phyloP scores from a whole-genome alignment of 1,284 basidiomycete species.

The Ganoderma lucidum region DNA sequence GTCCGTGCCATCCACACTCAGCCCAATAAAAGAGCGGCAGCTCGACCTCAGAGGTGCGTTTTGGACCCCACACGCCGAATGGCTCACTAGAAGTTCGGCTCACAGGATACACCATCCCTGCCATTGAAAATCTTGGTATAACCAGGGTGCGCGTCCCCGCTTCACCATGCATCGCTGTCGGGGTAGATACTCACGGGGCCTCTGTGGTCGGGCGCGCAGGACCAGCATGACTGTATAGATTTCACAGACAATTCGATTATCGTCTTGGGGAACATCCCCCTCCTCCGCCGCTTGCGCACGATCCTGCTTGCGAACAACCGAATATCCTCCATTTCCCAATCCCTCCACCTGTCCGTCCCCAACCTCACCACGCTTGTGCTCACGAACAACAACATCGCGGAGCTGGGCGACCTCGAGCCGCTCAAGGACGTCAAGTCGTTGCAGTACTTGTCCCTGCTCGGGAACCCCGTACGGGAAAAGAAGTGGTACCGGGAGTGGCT shows the following conservation, averaged over 20 bases:
- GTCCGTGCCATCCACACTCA: conserved; percentile 81
- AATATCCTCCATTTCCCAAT: conserved; percentile 83
- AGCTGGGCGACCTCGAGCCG: conserved; percentile 87
- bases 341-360: conserved; percentile 84
- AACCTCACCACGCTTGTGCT: conserved; percentile 81
- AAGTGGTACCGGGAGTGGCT: conserved; percentile 98
- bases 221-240: conserved; percentile 95
- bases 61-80: conserved; percentile 14
- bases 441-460: conserved; percentile 84
- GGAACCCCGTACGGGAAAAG: conserved; percentile 93
- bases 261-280: conserved; percentile 86
- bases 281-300: conserved; percentile 81
- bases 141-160: conserved; percentile 73
- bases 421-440: conserved; percentile 83
- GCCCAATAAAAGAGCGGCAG: conserved; percentile 93
- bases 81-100: conserved; percentile 37
- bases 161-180: conserved; percentile 15
- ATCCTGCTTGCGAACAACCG: conserved; percentile 91
- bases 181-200: conserved; percentile 1
- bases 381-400: conserved; percentile 78
- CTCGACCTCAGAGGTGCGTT: conserved; percentile 90
- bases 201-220: conserved; percentile 49
- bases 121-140: conserved; percentile 99
- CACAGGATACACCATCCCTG: conserved; percentile 94
- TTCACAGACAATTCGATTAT: conserved; percentile 96